Percentiles rank a stretch among this genome's conserved stretches.
These are phyloP conservation scores for Globisporangium polare DNA, from an alignment of 352 stramenopile genomes.

Conservation along the genomic window DNA sequence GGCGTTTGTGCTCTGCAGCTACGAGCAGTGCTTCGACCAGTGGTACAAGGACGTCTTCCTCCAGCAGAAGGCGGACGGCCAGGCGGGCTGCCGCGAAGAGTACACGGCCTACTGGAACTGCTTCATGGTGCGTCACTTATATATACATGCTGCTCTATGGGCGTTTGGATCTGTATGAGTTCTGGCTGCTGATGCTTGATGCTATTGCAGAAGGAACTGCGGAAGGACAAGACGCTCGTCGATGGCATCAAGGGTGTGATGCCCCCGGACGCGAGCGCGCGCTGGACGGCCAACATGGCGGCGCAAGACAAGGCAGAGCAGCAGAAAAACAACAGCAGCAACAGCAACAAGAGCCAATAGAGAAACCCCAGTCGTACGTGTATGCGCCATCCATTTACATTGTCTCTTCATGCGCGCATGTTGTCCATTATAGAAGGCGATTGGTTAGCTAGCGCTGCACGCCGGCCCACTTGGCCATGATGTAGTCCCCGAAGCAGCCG, in stretches of 20 bases:
- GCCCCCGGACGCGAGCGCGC: slow-evolving; percentile 45
- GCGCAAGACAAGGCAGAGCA: slow-evolving; percentile 6
- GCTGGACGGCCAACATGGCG: slow-evolving; percentile 24
- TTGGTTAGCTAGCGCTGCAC: slow-evolving; percentile 56
- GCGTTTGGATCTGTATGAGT: background rate
- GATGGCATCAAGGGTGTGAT: slow-evolving; percentile 70
- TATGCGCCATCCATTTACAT: background rate
- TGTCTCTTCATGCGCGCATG: background rate
- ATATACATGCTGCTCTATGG: background rate
- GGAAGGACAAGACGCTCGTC: slow-evolving; percentile 54
- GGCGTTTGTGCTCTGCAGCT: slow-evolving; percentile 19
- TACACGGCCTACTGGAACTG: slow-evolving; percentile 77
- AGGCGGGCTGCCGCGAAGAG: slow-evolving; percentile 73
- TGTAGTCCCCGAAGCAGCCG: slow-evolving; percentile 76
- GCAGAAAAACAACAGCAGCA: background rate
- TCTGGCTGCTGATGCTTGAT: background rate
- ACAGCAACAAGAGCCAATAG: slow-evolving; percentile 11
- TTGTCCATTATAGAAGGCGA: background rate
- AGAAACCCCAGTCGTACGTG: slow-evolving; percentile 1
- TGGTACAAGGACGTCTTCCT: slow-evolving; percentile 87
- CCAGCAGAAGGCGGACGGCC: slow-evolving; percentile 66
- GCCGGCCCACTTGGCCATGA: slow-evolving; percentile 76
- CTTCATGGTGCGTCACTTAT: slow-evolving; percentile 41
- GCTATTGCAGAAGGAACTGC: slow-evolving; percentile 45
- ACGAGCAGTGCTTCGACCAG: slow-evolving; percentile 85